Evolutionary conservation across 2,329 filamentous ascomycete genomes (phyloP).

Genomic region (Aspergillus clavatus): DNA sequence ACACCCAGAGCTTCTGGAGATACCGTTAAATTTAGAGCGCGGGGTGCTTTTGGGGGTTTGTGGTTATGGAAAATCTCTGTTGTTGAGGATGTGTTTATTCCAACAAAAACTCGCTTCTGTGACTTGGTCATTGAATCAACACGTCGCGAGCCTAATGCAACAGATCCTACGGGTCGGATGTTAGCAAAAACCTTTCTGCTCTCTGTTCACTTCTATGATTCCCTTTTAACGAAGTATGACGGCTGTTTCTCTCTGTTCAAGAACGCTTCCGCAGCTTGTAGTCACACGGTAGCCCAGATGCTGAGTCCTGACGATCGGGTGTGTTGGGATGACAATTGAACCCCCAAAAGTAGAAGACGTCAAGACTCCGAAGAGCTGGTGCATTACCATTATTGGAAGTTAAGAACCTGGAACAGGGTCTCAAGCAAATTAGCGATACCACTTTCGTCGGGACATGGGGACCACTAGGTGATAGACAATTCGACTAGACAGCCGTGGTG

Average conservation of each 20-base stretch:
- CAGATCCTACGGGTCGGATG: conserved; percentile 33
- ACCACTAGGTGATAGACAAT: too few species aligned
- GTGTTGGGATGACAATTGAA: background rate
- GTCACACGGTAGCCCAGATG: background rate
- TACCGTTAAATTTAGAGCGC: conserved; percentile 63
- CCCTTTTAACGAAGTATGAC: conserved; percentile 38
- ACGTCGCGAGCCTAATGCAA: conserved; percentile 35
- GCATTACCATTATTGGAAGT: too few species aligned
- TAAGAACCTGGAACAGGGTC: background rate
- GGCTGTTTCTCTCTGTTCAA: conserved; percentile 26
- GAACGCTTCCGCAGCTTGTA: conserved; percentile 12
- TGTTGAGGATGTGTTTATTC: conserved; percentile 32
- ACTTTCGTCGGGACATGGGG: too few species aligned
- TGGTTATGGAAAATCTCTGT: conserved; percentile 29
- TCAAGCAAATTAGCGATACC: background rate
- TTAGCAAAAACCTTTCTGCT: conserved; percentile 36
- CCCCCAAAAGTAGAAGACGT: background rate
- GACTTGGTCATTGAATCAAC: conserved; percentile 22
- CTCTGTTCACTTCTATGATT: conserved; percentile 27
- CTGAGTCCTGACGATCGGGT: background rate
- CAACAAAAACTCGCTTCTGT: conserved; percentile 28
- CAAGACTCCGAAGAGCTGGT: background rate
- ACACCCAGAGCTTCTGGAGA: conserved; percentile 98
- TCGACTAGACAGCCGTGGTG: too few species aligned
- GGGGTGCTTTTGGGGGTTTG: conserved; percentile 25